Percentiles rank a stretch among this genome's conserved stretches.
These are phyloP conservation scores for Vanilla planifolia DNA, from an alignment of 106 monocot genomes.

Conservation along the genomic window DNA sequence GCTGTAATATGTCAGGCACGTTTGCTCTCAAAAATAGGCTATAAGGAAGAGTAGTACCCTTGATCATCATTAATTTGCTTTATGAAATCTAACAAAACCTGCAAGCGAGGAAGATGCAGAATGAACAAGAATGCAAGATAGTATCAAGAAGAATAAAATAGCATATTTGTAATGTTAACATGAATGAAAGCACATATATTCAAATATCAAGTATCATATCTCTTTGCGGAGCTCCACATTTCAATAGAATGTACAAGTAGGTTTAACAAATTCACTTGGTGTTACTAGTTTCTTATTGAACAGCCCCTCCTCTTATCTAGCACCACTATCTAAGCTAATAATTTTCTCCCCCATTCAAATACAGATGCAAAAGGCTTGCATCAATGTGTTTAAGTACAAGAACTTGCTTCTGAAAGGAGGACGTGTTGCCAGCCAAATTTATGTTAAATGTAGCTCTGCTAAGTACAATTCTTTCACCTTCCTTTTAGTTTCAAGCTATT, in stretches of 20 bases:
- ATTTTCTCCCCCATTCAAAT: not conserved
- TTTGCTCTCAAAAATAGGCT: not conserved
- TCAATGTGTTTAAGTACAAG: not conserved
- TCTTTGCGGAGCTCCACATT: not conserved
- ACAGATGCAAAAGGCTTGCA: not conserved
- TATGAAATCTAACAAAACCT: slow-evolving; percentile 95
- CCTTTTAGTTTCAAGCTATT: too few species aligned
- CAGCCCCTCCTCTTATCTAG: not conserved
- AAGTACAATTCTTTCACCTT: too few species aligned
- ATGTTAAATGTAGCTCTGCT: too few species aligned
- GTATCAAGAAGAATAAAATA: not conserved
- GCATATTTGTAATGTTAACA: not conserved
- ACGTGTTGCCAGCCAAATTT: too few species aligned
- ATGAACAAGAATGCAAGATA: not conserved
- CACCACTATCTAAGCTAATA: not conserved
- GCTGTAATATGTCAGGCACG: not conserved
- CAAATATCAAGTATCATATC: slow-evolving; percentile 1
- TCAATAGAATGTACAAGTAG: too few species aligned
- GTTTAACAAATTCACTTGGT: not conserved
- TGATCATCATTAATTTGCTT: slow-evolving; percentile 95
- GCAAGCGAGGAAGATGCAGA: slow-evolving; percentile 14
- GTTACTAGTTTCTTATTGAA: not conserved
- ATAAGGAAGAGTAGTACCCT: slow-evolving; percentile 42
- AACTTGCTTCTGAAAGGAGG: too few species aligned
- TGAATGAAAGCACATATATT: not conserved